Base-by-base conservation (phyloP, 371 early-diverging fungal genomes). In the Mortierella sp. region DNA sequence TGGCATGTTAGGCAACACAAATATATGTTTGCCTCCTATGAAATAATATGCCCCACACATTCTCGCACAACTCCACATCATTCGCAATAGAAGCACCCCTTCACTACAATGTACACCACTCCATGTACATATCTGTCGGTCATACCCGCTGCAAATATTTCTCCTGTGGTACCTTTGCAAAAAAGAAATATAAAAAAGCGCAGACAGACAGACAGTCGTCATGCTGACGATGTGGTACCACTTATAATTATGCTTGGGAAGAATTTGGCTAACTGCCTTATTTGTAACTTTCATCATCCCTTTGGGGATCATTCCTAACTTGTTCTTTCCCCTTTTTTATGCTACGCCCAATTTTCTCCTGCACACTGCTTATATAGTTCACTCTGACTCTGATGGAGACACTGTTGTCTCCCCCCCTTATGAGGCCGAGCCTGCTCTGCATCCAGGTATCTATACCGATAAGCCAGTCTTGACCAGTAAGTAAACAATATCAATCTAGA, bases 401-500 rank as follows among this genome's bases (percentile, higher is more conserved):
- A 81, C 82, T 7, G 66, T 81, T 40, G 76, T 65, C 48, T 76
- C 76, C 4, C 82, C 82, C 38, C 69, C 65, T 19, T 63, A 66
- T 36, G 67, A 33, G 3, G 63, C 63, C 40, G 72, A 69, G n/a
- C 48, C 60, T 19, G 32, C 41, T 19, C 36, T 68, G 43, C 58
- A 59, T 33, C 52, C 65, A 28, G 63, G 63, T 21, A 36, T 67
- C 36, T 81, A 71, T 59, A 76, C 76, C 32, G 82, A 81, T 32
- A 69, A 81, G 67, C 82, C 82, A 21, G 70, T 76, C 52, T 61
- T 81, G 41, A 81, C 82, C 52, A 81, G 82, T 81, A 76, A 81
- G 82, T 57, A 28, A 16, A 13, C 32, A 36, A 8, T 1, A 58
- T 28, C n/a, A 40, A 58, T 32, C 58, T 33, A 65, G 55, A 48